These are phyloP conservation scores for Phlebiopsis gigantea DNA, from an alignment of 768 basidiomycete genomes.

Conservation along the genomic window DNA sequence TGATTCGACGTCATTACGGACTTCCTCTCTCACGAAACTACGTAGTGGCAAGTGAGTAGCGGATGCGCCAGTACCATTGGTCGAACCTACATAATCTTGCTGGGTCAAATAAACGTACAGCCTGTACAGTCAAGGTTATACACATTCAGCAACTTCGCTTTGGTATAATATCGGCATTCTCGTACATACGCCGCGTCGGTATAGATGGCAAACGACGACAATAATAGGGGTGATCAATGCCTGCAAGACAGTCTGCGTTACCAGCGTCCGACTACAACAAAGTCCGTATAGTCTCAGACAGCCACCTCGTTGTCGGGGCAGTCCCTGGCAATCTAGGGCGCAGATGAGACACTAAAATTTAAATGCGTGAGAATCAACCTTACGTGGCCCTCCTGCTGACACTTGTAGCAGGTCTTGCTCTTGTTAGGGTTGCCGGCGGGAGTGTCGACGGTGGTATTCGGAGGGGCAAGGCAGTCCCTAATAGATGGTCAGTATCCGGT, in stretches of 20 bases:
- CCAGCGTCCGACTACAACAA: neutral
- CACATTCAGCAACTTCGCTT: neutral
- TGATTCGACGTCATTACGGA: neutral
- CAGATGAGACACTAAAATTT: neutral
- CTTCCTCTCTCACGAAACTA: neutral
- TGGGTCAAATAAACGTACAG: too few species aligned
- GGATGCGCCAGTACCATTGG: neutral
- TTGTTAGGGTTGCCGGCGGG: constrained; percentile 42
- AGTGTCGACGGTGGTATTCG: constrained; percentile 46
- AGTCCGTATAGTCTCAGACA: constrained; percentile 12
- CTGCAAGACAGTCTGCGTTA: neutral
- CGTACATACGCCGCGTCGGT: neutral
- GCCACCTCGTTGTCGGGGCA: constrained; percentile 29
- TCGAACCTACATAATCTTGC: neutral
- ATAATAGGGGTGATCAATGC: neutral
- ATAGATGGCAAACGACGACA: neutral
- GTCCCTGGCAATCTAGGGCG: constrained; percentile 29
- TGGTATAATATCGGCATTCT: neutral
- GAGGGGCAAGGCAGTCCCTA: constrained; percentile 80
- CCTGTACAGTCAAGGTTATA: too few species aligned
- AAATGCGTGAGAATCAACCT: constrained; percentile 25
- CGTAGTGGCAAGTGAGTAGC: neutral
- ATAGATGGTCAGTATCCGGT: constrained; percentile 7
- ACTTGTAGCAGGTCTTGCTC: constrained; percentile 84
- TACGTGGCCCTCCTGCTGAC: constrained; percentile 84